These are phyloP conservation scores for Leccinum pellstonianum DNA, from an alignment of 768 basidiomycete species.

Conservation along the genomic window DNA sequence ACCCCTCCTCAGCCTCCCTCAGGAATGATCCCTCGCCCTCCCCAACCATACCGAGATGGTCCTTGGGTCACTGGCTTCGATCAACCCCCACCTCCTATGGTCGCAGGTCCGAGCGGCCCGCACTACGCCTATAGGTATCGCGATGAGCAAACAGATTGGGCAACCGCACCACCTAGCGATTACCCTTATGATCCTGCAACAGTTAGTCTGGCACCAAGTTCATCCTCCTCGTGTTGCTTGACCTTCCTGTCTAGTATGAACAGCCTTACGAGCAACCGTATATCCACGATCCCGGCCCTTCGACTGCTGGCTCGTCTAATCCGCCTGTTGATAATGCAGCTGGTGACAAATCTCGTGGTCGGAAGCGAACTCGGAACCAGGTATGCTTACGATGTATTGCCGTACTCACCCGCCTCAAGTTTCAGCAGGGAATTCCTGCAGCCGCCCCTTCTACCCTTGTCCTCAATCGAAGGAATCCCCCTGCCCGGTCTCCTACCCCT, in stretches of 20 bases:
- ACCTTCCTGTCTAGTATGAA: slow-evolving; percentile 44
- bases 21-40: slow-evolving; percentile 46
- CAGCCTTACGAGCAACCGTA: slow-evolving; percentile 61
- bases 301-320: slow-evolving; percentile 43
- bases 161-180: slow-evolving; percentile 38
- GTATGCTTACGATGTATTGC: slow-evolving; percentile 31
- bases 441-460: slow-evolving; percentile 67
- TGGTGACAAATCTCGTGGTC: slow-evolving; percentile 55
- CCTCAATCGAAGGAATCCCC: slow-evolving; percentile 59
- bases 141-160: slow-evolving; percentile 55
- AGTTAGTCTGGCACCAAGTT: slow-evolving; percentile 35
- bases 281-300: slow-evolving; percentile 51
- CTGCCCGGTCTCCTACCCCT: slow-evolving; percentile 80
- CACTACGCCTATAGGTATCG: slow-evolving; percentile 62
- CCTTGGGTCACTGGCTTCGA: slow-evolving; percentile 59
- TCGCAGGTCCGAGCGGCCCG: slow-evolving; percentile 43
- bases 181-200: slow-evolving; percentile 55
- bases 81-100: slow-evolving; percentile 47
- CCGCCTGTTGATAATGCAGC: slow-evolving; percentile 23
- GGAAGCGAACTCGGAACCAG: slow-evolving; percentile 66
- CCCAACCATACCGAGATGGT: slow-evolving; percentile 46
- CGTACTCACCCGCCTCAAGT: slow-evolving; percentile 3
- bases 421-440: slow-evolving; percentile 54
- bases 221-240: slow-evolving; percentile 3
- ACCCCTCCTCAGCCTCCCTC: slow-evolving; percentile 45